These are phyloP conservation scores for barrel medic (Medicago truncatula) DNA, from an alignment of 306 rosid species.

Conservation along the genomic window DNA sequence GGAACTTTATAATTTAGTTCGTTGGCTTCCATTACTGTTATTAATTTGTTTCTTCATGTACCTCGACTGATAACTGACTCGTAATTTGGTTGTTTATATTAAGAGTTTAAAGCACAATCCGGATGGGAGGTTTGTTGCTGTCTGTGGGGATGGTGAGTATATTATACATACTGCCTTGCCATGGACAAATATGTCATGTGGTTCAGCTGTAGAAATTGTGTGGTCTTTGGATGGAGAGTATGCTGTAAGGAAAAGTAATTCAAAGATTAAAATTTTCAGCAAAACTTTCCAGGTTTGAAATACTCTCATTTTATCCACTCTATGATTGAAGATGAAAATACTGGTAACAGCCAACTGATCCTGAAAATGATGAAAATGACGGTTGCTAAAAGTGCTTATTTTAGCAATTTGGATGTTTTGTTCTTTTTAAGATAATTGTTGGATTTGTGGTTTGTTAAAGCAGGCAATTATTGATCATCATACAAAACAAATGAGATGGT, in stretches of 20 bases:
- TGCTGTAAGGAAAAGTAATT: slow-evolving; percentile 95
- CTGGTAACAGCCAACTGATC: slow-evolving; percentile 23
- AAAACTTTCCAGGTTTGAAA: slow-evolving; percentile 87
- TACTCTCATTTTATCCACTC: slow-evolving; percentile 17
- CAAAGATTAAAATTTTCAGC: slow-evolving; percentile 90
- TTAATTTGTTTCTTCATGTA: slow-evolving; percentile 37
- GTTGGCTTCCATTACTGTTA: slow-evolving; percentile 6
- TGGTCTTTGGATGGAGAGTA: slow-evolving; percentile 98
- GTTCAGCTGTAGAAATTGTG: slow-evolving; percentile 93
- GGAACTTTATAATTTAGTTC: slow-evolving; percentile 27
- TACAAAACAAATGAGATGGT: no score
- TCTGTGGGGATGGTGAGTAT: slow-evolving; percentile 98
- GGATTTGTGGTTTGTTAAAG: no score
- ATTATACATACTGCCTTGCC: slow-evolving; percentile 97
- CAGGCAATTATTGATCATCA: no score
- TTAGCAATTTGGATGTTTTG: no score
- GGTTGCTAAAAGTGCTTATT: no score
- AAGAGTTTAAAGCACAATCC: slow-evolving; percentile 97
- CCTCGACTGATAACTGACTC: slow-evolving; percentile 35
- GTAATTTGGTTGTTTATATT: slow-evolving; percentile 30
- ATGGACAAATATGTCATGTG: slow-evolving; percentile 97
- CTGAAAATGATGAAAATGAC: no score
- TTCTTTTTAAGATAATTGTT: no score
- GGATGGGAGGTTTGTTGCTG: slow-evolving; percentile 98
- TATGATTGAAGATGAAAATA: slow-evolving; percentile 20